Percentiles rank a stretch among this genome's conserved stretches.
Conservation (phyloP, 2,329 filamentous ascomycete genomes). For the Pseudogymnoascus sp. region DNA sequence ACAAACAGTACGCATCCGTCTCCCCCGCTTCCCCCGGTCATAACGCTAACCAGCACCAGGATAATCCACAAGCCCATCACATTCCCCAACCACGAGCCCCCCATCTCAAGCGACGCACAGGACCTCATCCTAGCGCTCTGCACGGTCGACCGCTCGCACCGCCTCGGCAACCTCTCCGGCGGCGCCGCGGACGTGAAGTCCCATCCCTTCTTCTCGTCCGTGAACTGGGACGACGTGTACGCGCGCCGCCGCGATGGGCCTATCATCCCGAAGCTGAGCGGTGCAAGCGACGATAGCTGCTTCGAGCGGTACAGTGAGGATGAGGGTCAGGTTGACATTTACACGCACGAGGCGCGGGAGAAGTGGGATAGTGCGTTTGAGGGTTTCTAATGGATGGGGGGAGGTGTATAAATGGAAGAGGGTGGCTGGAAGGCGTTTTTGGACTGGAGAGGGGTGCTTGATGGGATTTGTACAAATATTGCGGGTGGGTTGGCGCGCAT, state of each 20-base stretch:
- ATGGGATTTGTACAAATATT: slow-evolving; percentile 6
- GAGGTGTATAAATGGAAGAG: neutral
- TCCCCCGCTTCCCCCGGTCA: neutral
- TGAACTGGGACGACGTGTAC: slow-evolving; percentile 68
- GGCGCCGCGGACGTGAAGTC: slow-evolving; percentile 63
- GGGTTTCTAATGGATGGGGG: slow-evolving; percentile 47
- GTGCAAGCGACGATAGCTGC: slow-evolving; percentile 67
- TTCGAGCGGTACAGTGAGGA: slow-evolving; percentile 73
- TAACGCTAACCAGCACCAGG: slow-evolving; percentile 33
- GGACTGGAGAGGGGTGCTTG: neutral
- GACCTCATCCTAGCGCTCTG: slow-evolving; percentile 70
- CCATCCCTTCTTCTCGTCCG: slow-evolving; percentile 65
- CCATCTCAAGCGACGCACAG: slow-evolving; percentile 59
- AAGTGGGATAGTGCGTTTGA: slow-evolving; percentile 65
- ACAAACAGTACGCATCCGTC: slow-evolving; percentile 54
- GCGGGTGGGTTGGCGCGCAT: neutral
- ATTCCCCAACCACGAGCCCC: slow-evolving; percentile 60
- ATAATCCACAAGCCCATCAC: slow-evolving; percentile 71
- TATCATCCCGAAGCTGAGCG: slow-evolving; percentile 66
- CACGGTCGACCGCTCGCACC: slow-evolving; percentile 68
- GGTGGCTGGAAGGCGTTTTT: slow-evolving; percentile 3
- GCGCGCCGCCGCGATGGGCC: slow-evolving; percentile 57
- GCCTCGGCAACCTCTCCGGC: slow-evolving; percentile 70
- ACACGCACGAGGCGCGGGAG: slow-evolving; percentile 58
- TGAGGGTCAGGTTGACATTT: slow-evolving; percentile 48